A percentile compares a stretch with the other conserved stretches of the same genome.
phyloP scores from a whole-genome alignment of 768 basidiomycete genomes.

The Hericium rajendrae region DNA sequence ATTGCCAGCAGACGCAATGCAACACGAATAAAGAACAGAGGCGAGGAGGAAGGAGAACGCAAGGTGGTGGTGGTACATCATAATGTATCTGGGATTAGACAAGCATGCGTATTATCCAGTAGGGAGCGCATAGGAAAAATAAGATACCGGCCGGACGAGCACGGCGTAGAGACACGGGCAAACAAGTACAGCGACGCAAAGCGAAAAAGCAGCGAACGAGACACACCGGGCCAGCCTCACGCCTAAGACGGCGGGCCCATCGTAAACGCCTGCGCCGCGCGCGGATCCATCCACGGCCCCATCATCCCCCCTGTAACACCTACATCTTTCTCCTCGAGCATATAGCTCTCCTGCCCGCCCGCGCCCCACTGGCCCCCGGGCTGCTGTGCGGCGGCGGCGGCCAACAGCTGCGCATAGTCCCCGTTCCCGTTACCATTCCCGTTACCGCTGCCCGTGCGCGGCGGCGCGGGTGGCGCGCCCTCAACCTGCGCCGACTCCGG shows the following conservation, averaged over 20 bases:
- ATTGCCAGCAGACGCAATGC: too few relatives aligned
- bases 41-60: too few relatives aligned
- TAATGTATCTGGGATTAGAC: too few relatives aligned
- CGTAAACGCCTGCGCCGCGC: constrained; percentile 2
- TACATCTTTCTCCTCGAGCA: constrained; percentile 57
- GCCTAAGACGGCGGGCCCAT: constrained; percentile 4
- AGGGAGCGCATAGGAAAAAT: background rate
- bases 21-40: too few relatives aligned
- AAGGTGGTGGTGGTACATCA: too few relatives aligned
- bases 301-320: background rate
- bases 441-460: background rate
- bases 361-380: constrained; percentile 46
- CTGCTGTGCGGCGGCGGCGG: constrained; percentile 51
- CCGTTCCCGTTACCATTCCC: constrained; percentile 12
- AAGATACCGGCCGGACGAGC: background rate
- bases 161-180: background rate
- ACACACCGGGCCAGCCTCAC: background rate
- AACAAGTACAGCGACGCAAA: background rate
- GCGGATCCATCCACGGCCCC: background rate
- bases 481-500: constrained; percentile 32
- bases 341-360: constrained; percentile 50
- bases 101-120: too few relatives aligned
- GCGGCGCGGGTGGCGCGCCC: background rate
- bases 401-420: constrained; percentile 48
- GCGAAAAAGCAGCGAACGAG: background rate